Conservation (phyloP, 2,329 filamentous ascomycete genomes). For the Cordyceps tenuipes region DNA sequence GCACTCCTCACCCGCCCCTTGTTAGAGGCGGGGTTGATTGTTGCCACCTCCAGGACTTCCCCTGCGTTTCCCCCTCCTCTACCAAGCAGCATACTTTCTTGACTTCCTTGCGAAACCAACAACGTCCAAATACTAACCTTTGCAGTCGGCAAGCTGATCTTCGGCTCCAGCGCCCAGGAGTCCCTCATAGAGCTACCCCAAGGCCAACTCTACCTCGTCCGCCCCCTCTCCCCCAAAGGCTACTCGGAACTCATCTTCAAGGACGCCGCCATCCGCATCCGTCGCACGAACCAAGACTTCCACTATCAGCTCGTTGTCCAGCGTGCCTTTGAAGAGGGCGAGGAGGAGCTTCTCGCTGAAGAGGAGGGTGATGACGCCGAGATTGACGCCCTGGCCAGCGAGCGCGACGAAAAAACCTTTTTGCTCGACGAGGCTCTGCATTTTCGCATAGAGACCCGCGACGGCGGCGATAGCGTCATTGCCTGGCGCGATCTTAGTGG, state of each 20-base stretch:
- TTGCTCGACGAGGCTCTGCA: constrained; percentile 86
- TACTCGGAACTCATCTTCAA: constrained; percentile 99
- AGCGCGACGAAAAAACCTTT: constrained; percentile 96
- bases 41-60: neutral
- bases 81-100: neutral
- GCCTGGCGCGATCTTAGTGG: constrained; percentile 94
- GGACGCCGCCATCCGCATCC: constrained; percentile 86
- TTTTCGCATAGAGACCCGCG: constrained; percentile 74
- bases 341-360: constrained; percentile 83
- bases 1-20: constrained; percentile 18
- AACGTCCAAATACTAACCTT: neutral
- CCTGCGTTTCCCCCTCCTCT: neutral
- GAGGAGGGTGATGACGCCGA: constrained; percentile 79
- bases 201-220: constrained; percentile 94
- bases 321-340: constrained; percentile 93
- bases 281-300: constrained; percentile 86
- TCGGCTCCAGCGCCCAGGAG: constrained; percentile 80
- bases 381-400: constrained; percentile 62
- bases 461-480: constrained; percentile 74
- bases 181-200: constrained; percentile 89
- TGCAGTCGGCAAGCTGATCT: constrained; percentile 83
- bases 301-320: constrained; percentile 97
- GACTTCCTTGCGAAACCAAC: neutral
- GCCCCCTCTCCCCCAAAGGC: constrained; percentile 89
- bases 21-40: constrained; percentile 24